Percentiles rank a stretch among this genome's conserved stretches.
Conservation (phyloP, 169 alveolate genomes). For the Cyclospora cayetanensis region DNA sequence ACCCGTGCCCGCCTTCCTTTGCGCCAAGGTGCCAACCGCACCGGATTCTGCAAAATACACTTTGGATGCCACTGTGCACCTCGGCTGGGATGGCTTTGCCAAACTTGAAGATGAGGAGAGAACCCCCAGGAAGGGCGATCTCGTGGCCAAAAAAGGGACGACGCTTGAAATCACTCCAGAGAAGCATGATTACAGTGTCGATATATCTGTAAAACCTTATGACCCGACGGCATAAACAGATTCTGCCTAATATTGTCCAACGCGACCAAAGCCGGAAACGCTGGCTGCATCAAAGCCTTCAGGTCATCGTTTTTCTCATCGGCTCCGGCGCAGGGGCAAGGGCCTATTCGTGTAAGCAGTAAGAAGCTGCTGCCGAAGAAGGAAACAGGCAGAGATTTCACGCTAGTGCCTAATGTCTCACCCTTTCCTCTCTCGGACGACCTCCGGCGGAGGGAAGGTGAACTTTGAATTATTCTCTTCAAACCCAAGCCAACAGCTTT, state of each 20-base stretch:
- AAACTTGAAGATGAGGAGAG: conserved; percentile 40
- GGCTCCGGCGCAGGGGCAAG: neutral
- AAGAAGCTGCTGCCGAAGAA: neutral
- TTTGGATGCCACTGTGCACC: conserved; percentile 27
- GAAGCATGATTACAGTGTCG: conserved; percentile 42
- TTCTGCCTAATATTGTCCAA: no score
- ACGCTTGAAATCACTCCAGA: conserved; percentile 38
- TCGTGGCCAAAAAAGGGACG: neutral
- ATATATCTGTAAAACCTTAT: conserved; percentile 11
- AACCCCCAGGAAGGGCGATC: conserved; percentile 43
- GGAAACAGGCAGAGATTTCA: no score
- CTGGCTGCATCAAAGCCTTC: neutral
- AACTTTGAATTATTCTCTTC: neutral
- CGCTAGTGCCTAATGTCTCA: neutral
- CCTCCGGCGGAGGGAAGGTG: neutral
- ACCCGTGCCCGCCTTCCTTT: conserved; percentile 62
- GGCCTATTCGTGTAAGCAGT: neutral
- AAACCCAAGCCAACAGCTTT: neutral
- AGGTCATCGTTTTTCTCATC: neutral
- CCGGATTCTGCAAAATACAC: conserved; percentile 11
- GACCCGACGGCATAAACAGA: no score
- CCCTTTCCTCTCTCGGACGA: neutral
- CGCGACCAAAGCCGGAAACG: no score
- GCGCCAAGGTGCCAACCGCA: conserved; percentile 39
- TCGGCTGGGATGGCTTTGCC: conserved; percentile 61